Conservation (phyloP, 805 yeast genomes). For the Tetrapisispora taiwanensis region DNA sequence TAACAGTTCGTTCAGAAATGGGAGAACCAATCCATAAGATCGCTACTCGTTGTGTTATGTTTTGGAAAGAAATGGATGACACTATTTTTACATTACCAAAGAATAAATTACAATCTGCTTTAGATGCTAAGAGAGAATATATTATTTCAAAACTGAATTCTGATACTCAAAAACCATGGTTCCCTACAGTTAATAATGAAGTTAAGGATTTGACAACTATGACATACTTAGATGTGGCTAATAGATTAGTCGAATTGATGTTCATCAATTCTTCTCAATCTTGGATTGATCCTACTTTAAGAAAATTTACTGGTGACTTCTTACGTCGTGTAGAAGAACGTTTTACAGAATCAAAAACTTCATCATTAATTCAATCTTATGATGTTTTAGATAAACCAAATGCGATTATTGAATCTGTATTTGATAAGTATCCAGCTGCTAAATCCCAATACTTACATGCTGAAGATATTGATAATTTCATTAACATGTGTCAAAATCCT, state of each 20-base stretch:
- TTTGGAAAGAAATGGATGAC: conserved; percentile 96
- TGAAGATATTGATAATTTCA: conserved; percentile 90
- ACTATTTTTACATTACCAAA: conserved; percentile 87
- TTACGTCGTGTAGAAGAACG: conserved; percentile 96
- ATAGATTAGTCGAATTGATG: conserved; percentile 80
- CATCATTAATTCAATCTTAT: conserved; percentile 68
- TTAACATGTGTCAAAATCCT: conserved; percentile 73
- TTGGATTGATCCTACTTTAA: conserved; percentile 83
- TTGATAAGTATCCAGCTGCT: conserved; percentile 63
- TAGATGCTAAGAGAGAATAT: conserved; percentile 74
- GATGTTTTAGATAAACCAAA: conserved; percentile 58
- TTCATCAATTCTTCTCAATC: conserved; percentile 64
- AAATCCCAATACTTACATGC: conserved; percentile 78
- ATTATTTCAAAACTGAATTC: conserved; percentile 79
- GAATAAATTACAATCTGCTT: conserved; percentile 71
- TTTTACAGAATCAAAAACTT: conserved; percentile 49
- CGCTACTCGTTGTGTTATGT: conserved; percentile 93
- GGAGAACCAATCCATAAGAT: conserved; percentile 99
- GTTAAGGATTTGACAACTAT: conserved; percentile 87
- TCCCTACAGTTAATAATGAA: conserved; percentile 61
- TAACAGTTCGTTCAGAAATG: conserved; percentile 97
- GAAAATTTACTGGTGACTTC: conserved; percentile 79
- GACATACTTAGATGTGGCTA: conserved; percentile 88
- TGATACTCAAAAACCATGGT: conserved; percentile 98
- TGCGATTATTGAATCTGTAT: conserved; percentile 47